These are phyloP conservation scores for Physcomitrium patens DNA, from an alignment of 225 moss, liverwort and hornwort species.

Conservation along the genomic window DNA sequence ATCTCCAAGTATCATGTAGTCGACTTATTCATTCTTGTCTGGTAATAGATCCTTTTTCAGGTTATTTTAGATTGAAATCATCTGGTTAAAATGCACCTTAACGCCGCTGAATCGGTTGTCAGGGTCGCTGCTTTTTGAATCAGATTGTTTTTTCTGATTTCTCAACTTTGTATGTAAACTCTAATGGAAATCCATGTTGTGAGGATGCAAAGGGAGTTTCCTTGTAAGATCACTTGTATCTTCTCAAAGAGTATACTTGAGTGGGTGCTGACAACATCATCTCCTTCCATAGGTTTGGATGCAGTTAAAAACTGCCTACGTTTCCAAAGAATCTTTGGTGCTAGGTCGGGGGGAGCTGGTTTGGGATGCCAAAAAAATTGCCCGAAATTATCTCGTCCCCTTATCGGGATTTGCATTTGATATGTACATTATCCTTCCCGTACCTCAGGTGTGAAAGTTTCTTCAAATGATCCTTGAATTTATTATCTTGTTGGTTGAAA, in stretches of 20 bases:
- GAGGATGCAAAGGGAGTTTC: neutral
- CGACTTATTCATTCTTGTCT: neutral
- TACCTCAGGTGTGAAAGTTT: constrained; percentile 54
- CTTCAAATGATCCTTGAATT: neutral
- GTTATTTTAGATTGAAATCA: neutral
- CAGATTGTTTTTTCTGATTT: neutral
- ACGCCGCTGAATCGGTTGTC: neutral
- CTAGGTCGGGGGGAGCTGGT: constrained; percentile 68
- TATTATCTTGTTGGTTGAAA: neutral
- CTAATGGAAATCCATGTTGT: too few species aligned
- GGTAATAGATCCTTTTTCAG: neutral
- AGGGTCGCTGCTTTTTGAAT: neutral
- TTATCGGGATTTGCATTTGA: constrained; percentile 61
- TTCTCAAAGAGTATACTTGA: neutral
- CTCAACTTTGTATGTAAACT: too few species aligned
- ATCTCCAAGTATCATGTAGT: too few species aligned
- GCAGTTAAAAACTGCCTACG: constrained; percentile 32
- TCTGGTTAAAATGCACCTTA: neutral
- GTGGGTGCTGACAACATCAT: constrained; percentile 1
- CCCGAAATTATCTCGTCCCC: constrained; percentile 51
- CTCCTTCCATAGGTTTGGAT: constrained; percentile 51
- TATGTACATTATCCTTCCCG: constrained; percentile 61
- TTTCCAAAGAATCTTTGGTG: too few species aligned
- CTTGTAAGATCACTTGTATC: neutral
- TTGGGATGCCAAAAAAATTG: constrained; percentile 66